Base-by-base conservation (phyloP, 345 rosid species). In the Physaria fendleri region DNA sequence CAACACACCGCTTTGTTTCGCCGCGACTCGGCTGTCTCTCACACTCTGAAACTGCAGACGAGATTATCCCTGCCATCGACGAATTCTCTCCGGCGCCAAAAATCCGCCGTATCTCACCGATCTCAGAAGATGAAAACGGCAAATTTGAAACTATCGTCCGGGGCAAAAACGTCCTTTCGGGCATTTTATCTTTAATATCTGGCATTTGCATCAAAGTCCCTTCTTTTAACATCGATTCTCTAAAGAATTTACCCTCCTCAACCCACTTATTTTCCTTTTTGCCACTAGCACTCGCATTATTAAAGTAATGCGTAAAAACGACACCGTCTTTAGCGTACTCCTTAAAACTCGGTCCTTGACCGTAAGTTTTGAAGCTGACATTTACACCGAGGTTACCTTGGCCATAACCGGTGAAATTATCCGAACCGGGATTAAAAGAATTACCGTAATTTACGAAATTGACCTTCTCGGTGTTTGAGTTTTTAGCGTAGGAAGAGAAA, bases 101-200 rank as follows among this genome's bases (percentile, higher is more conserved):
- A 8, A 74, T 65, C 8, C 42, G 12, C 53, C 64, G 74, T 18
- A 90, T 35, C 25, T 69, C 76, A 0, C 20, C 15, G 1, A 77
- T 44, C 27, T 64, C 35, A 1, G 78, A 44, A 6, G 82, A 66
- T 3, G 96, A 79, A 47, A 87, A 82, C 0, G 96, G 95, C 45
- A 88, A 39, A 38, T 83, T 82, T 0, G 86, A 77, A 3, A 65
- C 21, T n/a, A 91, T 82, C 1, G 70, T 51, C 3, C 89, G 90
- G 70, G 98, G 96, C 54, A 88, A 68, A 84, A 92, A 85, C 33
- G 96, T 79, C 80, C 98, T 86, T 66, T 65, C 50, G 8, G 98
- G 98, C 98, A 88, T 86, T 71, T 80, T 86, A 76, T 92, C 98
- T 9, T 16, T 59, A 34, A 92, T 84, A 72, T 92, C 96, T 1